Conservation (phyloP, 2,329 filamentous ascomycete genomes). For the Byssothecium circinans region DNA sequence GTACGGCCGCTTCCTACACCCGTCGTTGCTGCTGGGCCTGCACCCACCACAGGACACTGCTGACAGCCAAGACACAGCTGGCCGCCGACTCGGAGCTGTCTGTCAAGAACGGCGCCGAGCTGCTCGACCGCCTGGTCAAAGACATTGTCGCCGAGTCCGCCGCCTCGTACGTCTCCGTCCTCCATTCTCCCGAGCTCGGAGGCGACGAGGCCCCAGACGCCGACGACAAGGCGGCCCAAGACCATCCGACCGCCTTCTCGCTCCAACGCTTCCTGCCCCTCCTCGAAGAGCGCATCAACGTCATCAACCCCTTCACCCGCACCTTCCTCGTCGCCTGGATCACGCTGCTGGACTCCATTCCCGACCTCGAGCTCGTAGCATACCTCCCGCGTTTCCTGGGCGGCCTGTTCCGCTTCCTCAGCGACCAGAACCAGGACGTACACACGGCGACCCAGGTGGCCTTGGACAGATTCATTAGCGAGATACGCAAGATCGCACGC, state of each 20-base stretch:
- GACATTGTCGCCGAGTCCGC: constrained; percentile 96
- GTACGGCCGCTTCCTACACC: background rate
- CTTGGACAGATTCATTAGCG: constrained; percentile 84
- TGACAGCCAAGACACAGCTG: constrained; percentile 59
- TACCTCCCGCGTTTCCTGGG: constrained; percentile 90
- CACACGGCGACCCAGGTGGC: constrained; percentile 88
- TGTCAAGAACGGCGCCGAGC: constrained; percentile 95
- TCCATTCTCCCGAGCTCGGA: constrained; percentile 64
- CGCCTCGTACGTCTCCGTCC: constrained; percentile 87
- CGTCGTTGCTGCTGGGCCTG: background rate
- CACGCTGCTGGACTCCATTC: constrained; percentile 90
- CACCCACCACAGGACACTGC: constrained; percentile 2
- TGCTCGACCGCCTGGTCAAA: constrained; percentile 91
- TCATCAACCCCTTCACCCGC: constrained; percentile 90
- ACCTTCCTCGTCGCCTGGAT: constrained; percentile 98
- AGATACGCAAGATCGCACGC: constrained; percentile 91
- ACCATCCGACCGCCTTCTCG: constrained; percentile 84
- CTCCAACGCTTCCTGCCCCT: constrained; percentile 88
- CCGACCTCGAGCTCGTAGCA: constrained; percentile 90
- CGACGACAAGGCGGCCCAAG: constrained; percentile 21
- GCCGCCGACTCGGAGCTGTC: constrained; percentile 95
- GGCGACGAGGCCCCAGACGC: constrained; percentile 41
- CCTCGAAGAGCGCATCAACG: constrained; percentile 89
- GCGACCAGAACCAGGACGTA: constrained; percentile 90
- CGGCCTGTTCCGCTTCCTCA: constrained; percentile 87